Evolutionary conservation across 169 alveolate genomes (phyloP).

Genomic region (Sarcocystis neurona): DNA sequence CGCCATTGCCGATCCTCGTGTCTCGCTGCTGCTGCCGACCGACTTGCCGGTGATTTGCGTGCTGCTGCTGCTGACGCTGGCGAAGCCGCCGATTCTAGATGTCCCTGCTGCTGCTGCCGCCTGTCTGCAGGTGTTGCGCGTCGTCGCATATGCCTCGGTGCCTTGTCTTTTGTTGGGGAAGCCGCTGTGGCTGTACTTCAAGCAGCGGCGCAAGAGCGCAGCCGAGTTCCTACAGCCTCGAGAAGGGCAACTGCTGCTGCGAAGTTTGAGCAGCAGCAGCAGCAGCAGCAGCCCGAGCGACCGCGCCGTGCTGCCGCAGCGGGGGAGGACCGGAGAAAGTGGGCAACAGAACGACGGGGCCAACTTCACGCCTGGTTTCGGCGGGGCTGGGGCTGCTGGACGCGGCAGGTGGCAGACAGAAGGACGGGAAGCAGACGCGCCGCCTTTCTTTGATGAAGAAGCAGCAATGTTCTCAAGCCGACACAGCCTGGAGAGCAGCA

Average conservation of each 20-base stretch:
- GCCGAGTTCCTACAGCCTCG: not conserved
- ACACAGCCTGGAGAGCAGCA: no score
- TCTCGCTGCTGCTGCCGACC: no score
- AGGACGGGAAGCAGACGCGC: no score
- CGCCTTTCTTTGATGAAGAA: no score
- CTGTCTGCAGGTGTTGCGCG: constrained; percentile 67
- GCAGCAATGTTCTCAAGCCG: no score
- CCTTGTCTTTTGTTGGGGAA: constrained; percentile 95
- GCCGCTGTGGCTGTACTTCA: constrained; percentile 76
- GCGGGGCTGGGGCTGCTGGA: no score
- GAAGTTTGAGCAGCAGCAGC: not conserved
- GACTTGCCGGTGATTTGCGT: no score
- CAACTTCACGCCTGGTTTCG: no score
- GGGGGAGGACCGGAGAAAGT: not conserved
- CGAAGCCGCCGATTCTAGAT: not conserved
- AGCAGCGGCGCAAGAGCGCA: not conserved
- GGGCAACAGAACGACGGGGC: no score
- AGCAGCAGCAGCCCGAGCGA: not conserved
- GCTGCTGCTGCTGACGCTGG: no score
- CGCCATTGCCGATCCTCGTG: no score
- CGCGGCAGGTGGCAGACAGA: no score
- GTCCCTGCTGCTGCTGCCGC: not conserved
- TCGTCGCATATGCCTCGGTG: constrained; percentile 82
- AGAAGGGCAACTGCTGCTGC: not conserved
- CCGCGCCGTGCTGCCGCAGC: not conserved